These are phyloP conservation scores for Tarenaya hassleriana DNA, from an alignment of 345 rosid species.

Conservation along the genomic window DNA sequence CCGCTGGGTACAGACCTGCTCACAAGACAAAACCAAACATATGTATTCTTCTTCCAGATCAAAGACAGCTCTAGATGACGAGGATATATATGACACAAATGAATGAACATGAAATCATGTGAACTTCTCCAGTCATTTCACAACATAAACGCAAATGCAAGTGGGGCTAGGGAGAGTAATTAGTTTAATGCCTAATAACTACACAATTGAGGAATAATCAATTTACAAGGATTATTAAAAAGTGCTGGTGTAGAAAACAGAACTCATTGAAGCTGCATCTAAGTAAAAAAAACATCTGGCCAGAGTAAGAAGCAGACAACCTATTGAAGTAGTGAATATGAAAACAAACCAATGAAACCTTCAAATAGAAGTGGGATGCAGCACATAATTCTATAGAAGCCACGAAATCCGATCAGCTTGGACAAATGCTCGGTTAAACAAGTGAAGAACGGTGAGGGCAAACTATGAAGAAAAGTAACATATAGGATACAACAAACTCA, in stretches of 20 bases:
- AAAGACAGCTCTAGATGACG: neutral
- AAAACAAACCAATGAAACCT: neutral
- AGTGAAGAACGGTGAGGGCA: neutral
- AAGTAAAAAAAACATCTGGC: no score
- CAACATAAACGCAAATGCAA: no score
- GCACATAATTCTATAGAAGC: neutral
- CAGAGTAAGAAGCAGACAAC: no score
- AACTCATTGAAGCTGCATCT: no score
- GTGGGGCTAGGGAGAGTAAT: no score
- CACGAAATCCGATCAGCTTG: neutral
- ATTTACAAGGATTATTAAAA: no score
- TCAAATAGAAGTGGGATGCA: neutral
- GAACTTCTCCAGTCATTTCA: no score
- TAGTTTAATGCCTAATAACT: no score
- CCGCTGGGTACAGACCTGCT: conserved; percentile 96
- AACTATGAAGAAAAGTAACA: neutral
- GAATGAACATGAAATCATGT: no score
- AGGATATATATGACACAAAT: no score
- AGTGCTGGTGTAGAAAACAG: no score
- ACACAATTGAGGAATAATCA: no score
- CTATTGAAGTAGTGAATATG: neutral
- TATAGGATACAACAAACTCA: neutral
- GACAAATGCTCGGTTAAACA: neutral
- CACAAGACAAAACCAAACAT: conserved; percentile 22
- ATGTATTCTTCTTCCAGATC: conserved; percentile 5